These are phyloP conservation scores for Arabidopsis thaliana DNA, from an alignment of 345 rosid species.

Conservation along the genomic window DNA sequence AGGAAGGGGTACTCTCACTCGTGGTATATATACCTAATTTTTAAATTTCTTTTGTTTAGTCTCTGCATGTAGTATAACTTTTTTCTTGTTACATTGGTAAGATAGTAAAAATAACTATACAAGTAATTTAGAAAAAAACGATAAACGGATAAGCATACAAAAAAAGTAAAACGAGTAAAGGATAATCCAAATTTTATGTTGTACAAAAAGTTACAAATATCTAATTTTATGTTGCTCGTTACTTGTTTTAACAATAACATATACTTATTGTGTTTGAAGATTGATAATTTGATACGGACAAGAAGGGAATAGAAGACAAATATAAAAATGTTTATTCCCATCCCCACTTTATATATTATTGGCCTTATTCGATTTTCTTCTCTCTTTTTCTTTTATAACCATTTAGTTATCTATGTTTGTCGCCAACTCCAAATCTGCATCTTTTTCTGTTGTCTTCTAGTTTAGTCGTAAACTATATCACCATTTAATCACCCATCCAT, in stretches of 20 bases:
- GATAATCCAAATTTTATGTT: not conserved
- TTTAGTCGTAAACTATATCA: no score
- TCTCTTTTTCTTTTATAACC: not conserved
- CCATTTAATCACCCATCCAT: no score
- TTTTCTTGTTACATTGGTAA: no score
- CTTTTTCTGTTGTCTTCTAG: no score
- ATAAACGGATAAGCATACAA: no score
- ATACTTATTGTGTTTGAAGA: not conserved
- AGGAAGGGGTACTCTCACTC: no score
- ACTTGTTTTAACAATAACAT: not conserved
- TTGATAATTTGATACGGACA: not conserved
- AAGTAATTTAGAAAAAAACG: no score
- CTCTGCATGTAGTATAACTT: not conserved
- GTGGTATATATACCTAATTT: no score
- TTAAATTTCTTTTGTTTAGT: not conserved
- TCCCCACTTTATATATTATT: not conserved
- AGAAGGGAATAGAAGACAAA: not conserved
- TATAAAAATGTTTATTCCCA: slow-evolving; percentile 9
- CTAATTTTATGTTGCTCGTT: not conserved
- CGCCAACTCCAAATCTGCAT: not conserved
- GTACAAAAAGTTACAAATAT: not conserved
- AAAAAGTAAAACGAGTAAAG: not conserved
- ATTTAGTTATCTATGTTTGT: not conserved
- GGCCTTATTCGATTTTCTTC: not conserved
- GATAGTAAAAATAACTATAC: no score